Evolutionary conservation across 1,284 basidiomycete species (phyloP), one percentile per base, ranked within the genome.

Genomic region (Singerocomus rubriflavus): DNA sequence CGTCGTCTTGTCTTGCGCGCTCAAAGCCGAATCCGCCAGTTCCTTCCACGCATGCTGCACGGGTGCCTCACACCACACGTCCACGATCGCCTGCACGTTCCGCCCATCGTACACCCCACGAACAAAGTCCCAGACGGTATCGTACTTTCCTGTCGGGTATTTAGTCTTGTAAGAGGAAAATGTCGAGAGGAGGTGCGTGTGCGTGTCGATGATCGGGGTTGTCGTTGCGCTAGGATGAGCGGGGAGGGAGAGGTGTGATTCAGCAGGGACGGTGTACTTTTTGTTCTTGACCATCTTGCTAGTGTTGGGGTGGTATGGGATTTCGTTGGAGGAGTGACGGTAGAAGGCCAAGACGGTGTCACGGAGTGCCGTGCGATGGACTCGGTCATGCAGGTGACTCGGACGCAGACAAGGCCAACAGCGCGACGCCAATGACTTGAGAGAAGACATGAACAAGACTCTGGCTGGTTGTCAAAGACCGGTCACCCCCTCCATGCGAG

Each of bases 31-130:
- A 66, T 91, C 85, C 2, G 88, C 89, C 40, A 88, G 71, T 55
- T 84, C 83, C 58, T 73, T 78, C 87, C 87, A 91, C 0, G 73
- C 44, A 27, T 57, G 70, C 52, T 71, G 72, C 14, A 87, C 78
- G 0, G 86, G 84, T 0, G 85, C 85, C 59, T 91, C 89, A 57
- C 89, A 91, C 84, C 86, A 92, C 2, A 92, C 89, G 58, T 92
- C 89, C 5, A 91, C 79, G 51, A 91, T 76, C 6, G 82, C 78
- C 48, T 80, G 73, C 5, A 89, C 80, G 36, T 76, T 75, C 32
- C 75, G 73, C 11, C 71, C 78, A 6, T 66, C 62, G 59, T 88
- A 88, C 60, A 88, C 65, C 13, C 73, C 81, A 2, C 76, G 74
- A 2, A 86, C 77, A 54, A 91, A 88, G 38, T 86, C 84, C 63